Evolutionary conservation across 2,329 filamentous ascomycete genomes (phyloP).

Genomic region (Fusarium veterinarium): DNA sequence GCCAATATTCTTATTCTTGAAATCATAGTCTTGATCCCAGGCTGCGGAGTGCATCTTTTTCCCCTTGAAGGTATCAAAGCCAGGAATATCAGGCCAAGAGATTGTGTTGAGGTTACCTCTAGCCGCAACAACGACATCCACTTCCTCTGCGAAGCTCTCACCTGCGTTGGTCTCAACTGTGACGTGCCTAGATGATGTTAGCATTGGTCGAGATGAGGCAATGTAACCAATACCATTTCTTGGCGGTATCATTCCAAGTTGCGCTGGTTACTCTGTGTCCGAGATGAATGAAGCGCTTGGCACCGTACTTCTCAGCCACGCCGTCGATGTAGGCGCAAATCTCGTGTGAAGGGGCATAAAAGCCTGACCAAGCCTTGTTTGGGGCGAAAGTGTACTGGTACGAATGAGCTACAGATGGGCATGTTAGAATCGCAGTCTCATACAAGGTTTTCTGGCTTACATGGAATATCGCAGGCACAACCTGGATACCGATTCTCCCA

Average conservation of each 20-base stretch:
- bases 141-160: background rate
- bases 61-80: background rate
- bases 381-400: background rate
- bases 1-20: background rate
- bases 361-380: background rate
- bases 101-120: background rate
- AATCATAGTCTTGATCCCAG: background rate
- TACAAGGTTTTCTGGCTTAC: background rate
- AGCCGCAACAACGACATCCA: background rate
- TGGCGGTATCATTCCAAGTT: background rate
- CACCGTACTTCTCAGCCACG: background rate
- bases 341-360: background rate
- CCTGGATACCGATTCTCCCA: conserved; percentile 2
- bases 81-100: background rate
- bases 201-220: accelerated
- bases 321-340: background rate
- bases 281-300: background rate
- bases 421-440: too few species aligned
- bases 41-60: conserved; percentile 7
- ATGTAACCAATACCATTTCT: background rate
- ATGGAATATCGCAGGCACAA: background rate
- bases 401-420: background rate
- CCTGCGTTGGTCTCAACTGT: background rate
- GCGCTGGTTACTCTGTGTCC: background rate
- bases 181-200: background rate